A percentile compares a stretch with the other conserved stretches of the same genome.
Evolutionary conservation across 768 basidiomycete genomes (phyloP).

Genomic region (Tulasnella sp.): DNA sequence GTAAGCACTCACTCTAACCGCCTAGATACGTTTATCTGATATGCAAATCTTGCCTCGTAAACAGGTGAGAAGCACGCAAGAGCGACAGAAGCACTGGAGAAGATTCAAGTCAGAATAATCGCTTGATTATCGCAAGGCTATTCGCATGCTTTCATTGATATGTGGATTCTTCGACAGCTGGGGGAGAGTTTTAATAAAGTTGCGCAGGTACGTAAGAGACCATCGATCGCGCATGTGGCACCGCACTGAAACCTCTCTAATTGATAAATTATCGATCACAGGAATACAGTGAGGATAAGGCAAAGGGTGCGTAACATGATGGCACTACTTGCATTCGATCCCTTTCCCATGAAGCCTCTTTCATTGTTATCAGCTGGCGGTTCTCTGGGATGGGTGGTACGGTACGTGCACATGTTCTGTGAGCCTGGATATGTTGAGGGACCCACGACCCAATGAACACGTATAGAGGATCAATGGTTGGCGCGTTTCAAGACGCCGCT

Average conservation of each 20-base stretch:
- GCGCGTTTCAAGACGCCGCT: conserved; percentile 78
- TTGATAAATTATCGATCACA: conserved; percentile 28
- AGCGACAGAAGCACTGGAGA: conserved; percentile 65
- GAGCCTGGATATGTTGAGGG: background rate
- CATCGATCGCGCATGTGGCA: background rate
- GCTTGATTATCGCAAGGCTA: background rate
- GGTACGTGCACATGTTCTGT: conserved; percentile 35
- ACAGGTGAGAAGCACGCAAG: conserved; percentile 64
- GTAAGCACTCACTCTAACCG: conserved; percentile 23
- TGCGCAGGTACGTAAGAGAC: conserved; percentile 30
- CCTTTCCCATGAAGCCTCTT: conserved; percentile 2
- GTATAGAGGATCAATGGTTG: conserved; percentile 17
- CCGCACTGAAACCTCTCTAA: background rate
- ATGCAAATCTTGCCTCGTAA: background rate
- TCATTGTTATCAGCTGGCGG: conserved; percentile 50
- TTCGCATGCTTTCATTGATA: background rate
- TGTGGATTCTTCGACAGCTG: conserved; percentile 32
- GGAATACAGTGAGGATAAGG: conserved; percentile 86
- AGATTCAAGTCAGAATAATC: conserved; percentile 51
- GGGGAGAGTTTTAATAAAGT: conserved; percentile 81
- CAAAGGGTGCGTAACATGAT: conserved; percentile 48
- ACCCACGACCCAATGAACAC: background rate
- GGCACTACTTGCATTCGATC: background rate
- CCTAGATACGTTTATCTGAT: background rate
- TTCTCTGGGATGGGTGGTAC: conserved; percentile 75